A percentile compares a stretch with the other conserved stretches of the same genome.
phyloP scores from a whole-genome alignment of 75 land plant species.

The Ceratopteris richardii region DNA sequence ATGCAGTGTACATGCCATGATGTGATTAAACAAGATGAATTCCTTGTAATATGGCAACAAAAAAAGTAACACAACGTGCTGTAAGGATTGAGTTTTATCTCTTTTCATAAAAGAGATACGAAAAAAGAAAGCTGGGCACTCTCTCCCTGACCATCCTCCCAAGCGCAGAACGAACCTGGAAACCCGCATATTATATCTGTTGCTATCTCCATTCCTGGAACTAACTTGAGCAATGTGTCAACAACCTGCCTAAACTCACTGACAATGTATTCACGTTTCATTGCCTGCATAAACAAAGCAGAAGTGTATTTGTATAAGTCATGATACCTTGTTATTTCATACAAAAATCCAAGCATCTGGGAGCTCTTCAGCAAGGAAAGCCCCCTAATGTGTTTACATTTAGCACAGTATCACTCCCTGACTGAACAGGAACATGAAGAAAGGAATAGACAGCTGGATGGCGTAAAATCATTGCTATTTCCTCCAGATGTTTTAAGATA shows the following conservation, averaged over 20 bases:
- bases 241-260: constrained; percentile 76
- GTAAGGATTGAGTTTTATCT: no score
- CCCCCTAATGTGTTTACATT: constrained; percentile 29
- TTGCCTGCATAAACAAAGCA: constrained; percentile 45
- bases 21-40: no score
- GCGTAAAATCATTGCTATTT: constrained; percentile 63
- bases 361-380: not conserved
- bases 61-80: no score
- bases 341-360: no score
- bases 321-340: no score
- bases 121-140: no score
- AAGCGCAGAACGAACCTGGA: constrained; percentile 48
- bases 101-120: no score
- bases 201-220: constrained; percentile 94
- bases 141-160: no score
- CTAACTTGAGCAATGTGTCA: constrained; percentile 64
- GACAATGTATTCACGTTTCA: constrained; percentile 91
- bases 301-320: no score
- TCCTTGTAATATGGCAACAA: no score
- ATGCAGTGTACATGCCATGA: no score
- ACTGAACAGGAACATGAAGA: constrained; percentile 96
- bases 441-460: constrained; percentile 93
- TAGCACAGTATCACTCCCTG: constrained; percentile 83
- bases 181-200: constrained; percentile 97
- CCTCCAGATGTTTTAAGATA: constrained; percentile 86